Percentiles rank a stretch among this genome's conserved stretches.
Conservation (phyloP, 768 basidiomycete genomes). For the Hebeloma cylindrosporum region DNA sequence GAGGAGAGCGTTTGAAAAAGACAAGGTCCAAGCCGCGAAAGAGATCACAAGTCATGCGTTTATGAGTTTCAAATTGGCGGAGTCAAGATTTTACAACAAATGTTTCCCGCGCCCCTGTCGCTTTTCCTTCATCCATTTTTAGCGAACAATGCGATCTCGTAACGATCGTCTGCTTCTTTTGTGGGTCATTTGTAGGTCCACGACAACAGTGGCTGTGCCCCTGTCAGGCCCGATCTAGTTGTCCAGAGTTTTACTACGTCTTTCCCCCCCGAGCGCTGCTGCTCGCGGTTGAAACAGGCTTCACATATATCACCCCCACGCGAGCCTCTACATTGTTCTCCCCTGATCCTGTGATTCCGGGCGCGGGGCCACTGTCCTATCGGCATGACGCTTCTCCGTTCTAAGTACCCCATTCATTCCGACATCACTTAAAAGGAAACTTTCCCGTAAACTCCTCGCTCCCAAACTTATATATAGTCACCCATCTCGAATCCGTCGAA, state of each 20-base stretch:
- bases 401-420: too few relatives aligned
- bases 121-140: conserved; percentile 10
- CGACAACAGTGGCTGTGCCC: conserved; percentile 15
- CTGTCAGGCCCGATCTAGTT: not conserved
- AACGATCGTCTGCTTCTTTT: not conserved
- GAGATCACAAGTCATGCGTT: conserved; percentile 17
- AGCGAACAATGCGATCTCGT: conserved; percentile 3
- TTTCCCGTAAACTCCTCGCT: not conserved
- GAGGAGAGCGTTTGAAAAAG: conserved; percentile 12
- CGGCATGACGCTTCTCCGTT: too few relatives aligned
- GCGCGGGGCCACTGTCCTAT: too few relatives aligned
- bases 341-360: too few relatives aligned
- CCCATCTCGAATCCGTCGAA: conserved; percentile 10
- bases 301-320: not conserved
- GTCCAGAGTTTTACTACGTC: too few relatives aligned
- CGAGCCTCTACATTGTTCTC: conserved; percentile 3
- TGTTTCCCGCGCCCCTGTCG: conserved; percentile 38
- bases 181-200: conserved; percentile 9
- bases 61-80: conserved; percentile 35
- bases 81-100: conserved; percentile 28
- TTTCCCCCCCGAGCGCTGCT: not conserved
- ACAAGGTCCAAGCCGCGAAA: conserved; percentile 22
- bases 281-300: not conserved
- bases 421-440: too few relatives aligned
- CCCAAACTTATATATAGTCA: not conserved